Evolutionary conservation across 768 basidiomycete genomes (phyloP), one percentile per base, ranked within the genome.

Genomic region (Butyriboletus loyo): DNA sequence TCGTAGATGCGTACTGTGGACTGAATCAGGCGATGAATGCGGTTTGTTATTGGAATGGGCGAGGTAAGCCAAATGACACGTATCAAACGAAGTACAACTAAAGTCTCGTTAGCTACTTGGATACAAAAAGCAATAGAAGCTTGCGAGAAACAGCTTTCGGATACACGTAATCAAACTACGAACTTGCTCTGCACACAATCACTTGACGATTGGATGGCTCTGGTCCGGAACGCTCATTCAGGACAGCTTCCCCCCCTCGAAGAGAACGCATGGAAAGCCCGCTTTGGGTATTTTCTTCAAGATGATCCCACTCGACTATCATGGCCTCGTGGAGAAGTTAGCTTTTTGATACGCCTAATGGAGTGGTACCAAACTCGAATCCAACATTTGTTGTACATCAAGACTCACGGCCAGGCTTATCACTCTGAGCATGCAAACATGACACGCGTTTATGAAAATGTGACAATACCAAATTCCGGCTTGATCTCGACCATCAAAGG

Each of bases 1-100:
- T 81, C 19, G 67, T 75, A 0, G 79, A 80, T 53, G 79, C 77
- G 1, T 66, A 77, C 14, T 79, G 77, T 53, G 79, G 79, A 17
- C 57, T 79, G n/a, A 72, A 65, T 41, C 76, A 74, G 48, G 71
- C 79, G 14, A 71, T 75, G 34, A 72, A 68, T 46, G 73, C 79
- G 0, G 64, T 80, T 11, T 80, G 79, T 56, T 74, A 76, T 57
- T 80, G 77, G 76, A 40, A 64, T 68, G 52, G 74, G 63, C 39
- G 72, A 69, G n/a, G 65, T 71, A 45, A 54, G 63, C 37, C 24
- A 49, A 61, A 66, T 35, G 21, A 34, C 3, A 6, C 3, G 19
- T 49, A 35, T 42, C 9, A 10, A 56, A n/a, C 8, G 46, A 46
- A 35, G 31, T 48, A 35, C 10, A 15, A 41, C 56, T 52, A 40